phyloP scores from a whole-genome alignment of 202 grass and related monocot genomes.

The Schoenoplectus triqueter region DNA sequence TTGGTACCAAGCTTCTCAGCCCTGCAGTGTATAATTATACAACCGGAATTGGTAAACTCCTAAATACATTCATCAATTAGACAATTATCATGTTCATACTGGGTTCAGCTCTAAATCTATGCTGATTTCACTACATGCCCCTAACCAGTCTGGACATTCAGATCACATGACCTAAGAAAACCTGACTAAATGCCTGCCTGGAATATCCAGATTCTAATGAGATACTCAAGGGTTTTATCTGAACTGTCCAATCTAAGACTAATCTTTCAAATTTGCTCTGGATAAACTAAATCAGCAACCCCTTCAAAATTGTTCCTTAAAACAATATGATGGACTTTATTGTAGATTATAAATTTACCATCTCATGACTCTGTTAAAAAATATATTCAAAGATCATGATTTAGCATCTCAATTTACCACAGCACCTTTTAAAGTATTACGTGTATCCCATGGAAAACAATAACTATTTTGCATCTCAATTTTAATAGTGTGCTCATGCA shows the following conservation, averaged over 20 bases:
- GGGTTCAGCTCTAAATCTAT: not conserved
- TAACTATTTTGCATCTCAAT: too few relatives aligned
- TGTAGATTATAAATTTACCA: too few relatives aligned
- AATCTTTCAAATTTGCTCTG: not conserved
- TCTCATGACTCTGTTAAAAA: slow-evolving; percentile 1
- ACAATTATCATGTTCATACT: not conserved
- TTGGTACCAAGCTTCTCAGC: not conserved
- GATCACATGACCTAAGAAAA: not conserved
- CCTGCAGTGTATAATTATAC: not conserved
- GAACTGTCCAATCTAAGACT: not conserved
- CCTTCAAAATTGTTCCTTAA: not conserved
- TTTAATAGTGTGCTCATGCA: not conserved
- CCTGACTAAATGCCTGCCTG: not conserved
- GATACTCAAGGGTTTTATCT: too few relatives aligned
- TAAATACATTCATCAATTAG: not conserved
- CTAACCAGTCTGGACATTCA: not conserved
- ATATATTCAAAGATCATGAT: not conserved
- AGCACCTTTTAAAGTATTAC: too few relatives aligned
- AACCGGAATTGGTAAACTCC: not conserved
- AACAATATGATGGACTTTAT: not conserved
- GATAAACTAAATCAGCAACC: not conserved
- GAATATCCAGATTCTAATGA: not conserved
- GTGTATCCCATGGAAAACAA: too few relatives aligned
- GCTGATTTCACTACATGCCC: not conserved
- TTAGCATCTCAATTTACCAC: not conserved